A percentile compares a stretch with the other conserved stretches of the same genome.
phyloP scores from a whole-genome alignment of 192 early-diverging fungal species.

The Coemansia pectinata region DNA sequence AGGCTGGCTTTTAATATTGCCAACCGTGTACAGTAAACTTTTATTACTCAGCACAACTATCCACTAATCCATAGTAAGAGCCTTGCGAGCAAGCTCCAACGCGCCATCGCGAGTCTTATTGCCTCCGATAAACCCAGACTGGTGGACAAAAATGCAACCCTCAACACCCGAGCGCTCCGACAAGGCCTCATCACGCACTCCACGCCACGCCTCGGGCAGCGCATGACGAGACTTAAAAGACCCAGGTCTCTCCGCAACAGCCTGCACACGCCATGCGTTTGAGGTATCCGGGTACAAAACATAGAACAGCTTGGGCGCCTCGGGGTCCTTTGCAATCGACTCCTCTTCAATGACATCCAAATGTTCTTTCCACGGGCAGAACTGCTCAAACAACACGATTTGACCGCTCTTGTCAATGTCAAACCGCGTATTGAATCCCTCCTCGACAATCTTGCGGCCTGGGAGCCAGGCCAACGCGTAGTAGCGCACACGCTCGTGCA shows the following conservation, averaged over 20 bases:
- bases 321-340: slow-evolving; percentile 46
- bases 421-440: slow-evolving; percentile 60
- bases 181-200: slow-evolving; percentile 82
- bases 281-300: slow-evolving; percentile 76
- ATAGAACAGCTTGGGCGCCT: slow-evolving; percentile 62
- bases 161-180: slow-evolving; percentile 72
- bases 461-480: slow-evolving; percentile 82
- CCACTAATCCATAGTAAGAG: slow-evolving; percentile 42
- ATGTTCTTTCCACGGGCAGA: slow-evolving; percentile 96
- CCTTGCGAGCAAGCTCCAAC: slow-evolving; percentile 57
- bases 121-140: slow-evolving; percentile 83
- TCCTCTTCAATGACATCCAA: slow-evolving; percentile 70
- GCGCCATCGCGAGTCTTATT: slow-evolving; percentile 79
- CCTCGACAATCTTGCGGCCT: slow-evolving; percentile 80
- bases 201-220: slow-evolving; percentile 76
- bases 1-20: too few relatives aligned
- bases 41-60: not conserved
- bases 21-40: too few relatives aligned
- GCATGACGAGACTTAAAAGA: slow-evolving; percentile 75
- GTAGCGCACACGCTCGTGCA: slow-evolving; percentile 68
- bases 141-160: slow-evolving; percentile 88
- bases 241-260: slow-evolving; percentile 58
- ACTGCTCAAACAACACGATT: slow-evolving; percentile 79
- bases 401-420: slow-evolving; percentile 72
- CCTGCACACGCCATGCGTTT: slow-evolving; percentile 77